These are phyloP conservation scores for Isatis tinctoria DNA, from an alignment of 345 rosid species.

Conservation along the genomic window DNA sequence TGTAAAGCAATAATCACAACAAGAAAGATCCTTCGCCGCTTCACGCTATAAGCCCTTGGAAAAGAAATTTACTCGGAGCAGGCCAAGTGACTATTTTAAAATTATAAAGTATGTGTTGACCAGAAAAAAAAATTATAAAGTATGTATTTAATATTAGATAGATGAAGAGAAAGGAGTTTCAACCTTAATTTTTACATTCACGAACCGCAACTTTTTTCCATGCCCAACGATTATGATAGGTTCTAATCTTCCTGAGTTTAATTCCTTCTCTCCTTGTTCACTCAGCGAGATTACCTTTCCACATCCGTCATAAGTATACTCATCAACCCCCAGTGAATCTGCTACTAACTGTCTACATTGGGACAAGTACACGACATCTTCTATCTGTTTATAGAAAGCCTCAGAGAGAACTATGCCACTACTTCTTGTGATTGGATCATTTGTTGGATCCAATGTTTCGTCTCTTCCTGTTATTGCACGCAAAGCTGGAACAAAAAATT, in stretches of 20 bases:
- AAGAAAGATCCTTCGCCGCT: slow-evolving; percentile 2
- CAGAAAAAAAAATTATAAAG: not conserved
- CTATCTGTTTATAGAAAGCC: slow-evolving; percentile 65
- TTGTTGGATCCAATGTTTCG: slow-evolving; percentile 84
- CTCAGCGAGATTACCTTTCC: slow-evolving; percentile 68
- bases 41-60: slow-evolving; percentile 12
- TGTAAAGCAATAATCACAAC: slow-evolving; percentile 1
- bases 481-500: slow-evolving; percentile 91
- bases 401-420: slow-evolving; percentile 65
- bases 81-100: not conserved
- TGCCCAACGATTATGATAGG: slow-evolving; percentile 85
- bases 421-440: slow-evolving; percentile 76
- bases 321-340: slow-evolving; percentile 77
- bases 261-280: slow-evolving; percentile 50
- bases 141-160: not conserved
- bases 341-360: slow-evolving; percentile 74
- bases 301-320: slow-evolving; percentile 85
- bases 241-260: slow-evolving; percentile 41
- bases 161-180: slow-evolving; percentile 1
- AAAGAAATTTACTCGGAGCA: not conserved
- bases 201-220: slow-evolving; percentile 90
- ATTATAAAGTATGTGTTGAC: not conserved
- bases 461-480: slow-evolving; percentile 91
- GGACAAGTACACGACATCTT: slow-evolving; percentile 81
- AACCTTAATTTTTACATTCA: slow-evolving; percentile 90